Evolutionary conservation across 805 yeast genomes (phyloP).

Genomic region (Brettanomyces sp.): DNA sequence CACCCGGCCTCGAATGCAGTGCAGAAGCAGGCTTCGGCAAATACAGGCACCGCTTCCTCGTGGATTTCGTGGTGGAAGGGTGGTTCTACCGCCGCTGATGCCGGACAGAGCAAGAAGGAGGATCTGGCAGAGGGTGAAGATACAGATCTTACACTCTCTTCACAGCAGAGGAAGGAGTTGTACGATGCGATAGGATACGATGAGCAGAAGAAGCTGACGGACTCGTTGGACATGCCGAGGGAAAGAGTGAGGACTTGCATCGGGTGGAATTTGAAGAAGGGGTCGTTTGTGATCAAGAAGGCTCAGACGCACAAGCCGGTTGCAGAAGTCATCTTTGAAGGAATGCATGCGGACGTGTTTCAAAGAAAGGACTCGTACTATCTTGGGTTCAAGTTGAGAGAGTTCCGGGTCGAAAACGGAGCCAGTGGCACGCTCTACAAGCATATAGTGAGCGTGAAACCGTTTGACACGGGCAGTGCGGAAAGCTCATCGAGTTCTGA

Average conservation of each 20-base stretch:
- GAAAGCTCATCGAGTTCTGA: slow-evolving; percentile 6
- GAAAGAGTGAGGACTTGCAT: slow-evolving; percentile 64
- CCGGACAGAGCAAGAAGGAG: not conserved
- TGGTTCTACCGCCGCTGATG: slow-evolving; percentile 16
- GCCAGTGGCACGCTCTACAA: slow-evolving; percentile 71
- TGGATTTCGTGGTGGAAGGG: slow-evolving; percentile 56
- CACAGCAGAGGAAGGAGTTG: slow-evolving; percentile 80
- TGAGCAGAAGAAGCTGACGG: slow-evolving; percentile 43
- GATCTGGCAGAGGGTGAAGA: slow-evolving; percentile 9
- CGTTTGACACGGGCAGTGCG: slow-evolving; percentile 33
- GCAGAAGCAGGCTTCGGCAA: slow-evolving; percentile 2
- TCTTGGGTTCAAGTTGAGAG: slow-evolving; percentile 65
- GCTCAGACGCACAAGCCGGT: slow-evolving; percentile 18
- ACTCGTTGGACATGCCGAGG: slow-evolving; percentile 57
- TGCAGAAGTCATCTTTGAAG: slow-evolving; percentile 76
- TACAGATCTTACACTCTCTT: slow-evolving; percentile 49
- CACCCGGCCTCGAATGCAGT: slow-evolving; percentile 5
- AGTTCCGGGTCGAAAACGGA: slow-evolving; percentile 82
- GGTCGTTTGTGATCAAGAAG: slow-evolving; percentile 58
- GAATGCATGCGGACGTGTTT: slow-evolving; percentile 61
- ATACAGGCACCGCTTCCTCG: slow-evolving; percentile 42
- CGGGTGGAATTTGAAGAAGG: slow-evolving; percentile 59
- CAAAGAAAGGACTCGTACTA: slow-evolving; percentile 75
- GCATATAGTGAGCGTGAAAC: slow-evolving; percentile 79
- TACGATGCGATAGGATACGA: slow-evolving; percentile 91